Evolutionary conservation across 768 basidiomycete genomes (phyloP), one percentile per base, ranked within the genome.

Genomic region (Leccinum subtestaceum): DNA sequence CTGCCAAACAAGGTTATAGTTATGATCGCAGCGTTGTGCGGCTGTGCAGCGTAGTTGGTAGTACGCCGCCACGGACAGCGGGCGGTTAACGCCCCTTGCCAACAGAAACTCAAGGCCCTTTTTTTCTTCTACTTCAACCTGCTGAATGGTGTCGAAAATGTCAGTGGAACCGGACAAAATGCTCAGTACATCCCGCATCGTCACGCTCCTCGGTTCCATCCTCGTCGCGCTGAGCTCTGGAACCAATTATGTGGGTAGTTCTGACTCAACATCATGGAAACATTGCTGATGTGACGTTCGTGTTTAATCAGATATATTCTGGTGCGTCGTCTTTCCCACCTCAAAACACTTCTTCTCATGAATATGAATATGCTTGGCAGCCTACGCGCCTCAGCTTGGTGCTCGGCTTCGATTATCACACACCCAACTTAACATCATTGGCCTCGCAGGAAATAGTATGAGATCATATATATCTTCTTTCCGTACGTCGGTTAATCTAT

Each of bases 321-420:
- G 73, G 72, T 71, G 36, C 8, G 69, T 57, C 13, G 15, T 45
- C n/a, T 19, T 27, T 52, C 19, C 7, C 8, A 1, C 2, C 15
- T 13, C 11, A 0, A 10, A 13, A 1, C 7, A 31, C 4, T 6
- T 27, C 1, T n/a, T 31, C 31, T 6, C 15, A 29, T 29, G 27
- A 29, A 29, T 29, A 52, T 58, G 53, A 58, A 53, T n/a, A 19
- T 55, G 27, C 43, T 21, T 36, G 36, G 58, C 60, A 87, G 93
- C 92, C 19, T 97, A 95, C 70, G 85, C 89, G 2, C 93, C 94
- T 0, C 93, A 96, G 70, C 81, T 96, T 3, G 91, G 89, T 1
- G 75, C 85, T n/a, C 82, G 85, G 43, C 81, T 96, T 17, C 77
- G 80, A 48, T 82, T 95, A 52, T 81, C 83, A 3, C 89, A 95